These are phyloP conservation scores for Ruellia speciosa DNA, from an alignment of 305 asterid genomes.

Conservation along the genomic window DNA sequence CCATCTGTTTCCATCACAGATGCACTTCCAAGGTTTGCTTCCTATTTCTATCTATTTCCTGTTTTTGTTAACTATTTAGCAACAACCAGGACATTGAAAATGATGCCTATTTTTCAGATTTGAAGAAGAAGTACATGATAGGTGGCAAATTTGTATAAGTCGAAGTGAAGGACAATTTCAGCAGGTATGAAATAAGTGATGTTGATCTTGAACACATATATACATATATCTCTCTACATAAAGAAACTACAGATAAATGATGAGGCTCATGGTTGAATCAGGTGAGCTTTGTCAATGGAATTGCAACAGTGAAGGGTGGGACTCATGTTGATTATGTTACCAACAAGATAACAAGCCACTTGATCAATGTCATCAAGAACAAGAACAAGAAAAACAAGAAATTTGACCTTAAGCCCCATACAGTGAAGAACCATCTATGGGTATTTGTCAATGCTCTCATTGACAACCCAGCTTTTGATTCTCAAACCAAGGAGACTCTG, in stretches of 20 bases:
- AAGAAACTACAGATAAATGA: conserved; percentile 17
- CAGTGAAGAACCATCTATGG: conserved; percentile 86
- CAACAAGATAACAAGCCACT: conserved; percentile 68
- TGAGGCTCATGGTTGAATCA: conserved; percentile 25
- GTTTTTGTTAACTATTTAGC: not conserved
- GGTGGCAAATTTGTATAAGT: conserved; percentile 89
- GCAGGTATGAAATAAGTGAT: conserved; percentile 42
- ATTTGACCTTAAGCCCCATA: conserved; percentile 64
- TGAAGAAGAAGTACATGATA: conserved; percentile 60
- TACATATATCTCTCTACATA: not conserved
- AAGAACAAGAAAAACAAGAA: conserved; percentile 72
- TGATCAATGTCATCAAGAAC: conserved; percentile 41
- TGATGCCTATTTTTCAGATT: conserved; percentile 36
- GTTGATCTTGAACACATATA: not conserved
- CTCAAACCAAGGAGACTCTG: conserved; percentile 94
- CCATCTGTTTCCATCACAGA: conserved; percentile 33
- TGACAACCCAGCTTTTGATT: conserved; percentile 98
- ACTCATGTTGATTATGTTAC: conserved; percentile 93
- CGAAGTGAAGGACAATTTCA: conserved; percentile 94
- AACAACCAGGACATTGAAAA: not conserved
- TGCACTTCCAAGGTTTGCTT: conserved; percentile 41
- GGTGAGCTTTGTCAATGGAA: conserved; percentile 94
- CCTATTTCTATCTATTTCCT: conserved; percentile 3
- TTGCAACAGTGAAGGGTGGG: conserved; percentile 95
- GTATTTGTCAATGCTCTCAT: conserved; percentile 94